phyloP scores from a whole-genome alignment of 2,329 filamentous ascomycete species.

The Pseudogymnoascus sp. region DNA sequence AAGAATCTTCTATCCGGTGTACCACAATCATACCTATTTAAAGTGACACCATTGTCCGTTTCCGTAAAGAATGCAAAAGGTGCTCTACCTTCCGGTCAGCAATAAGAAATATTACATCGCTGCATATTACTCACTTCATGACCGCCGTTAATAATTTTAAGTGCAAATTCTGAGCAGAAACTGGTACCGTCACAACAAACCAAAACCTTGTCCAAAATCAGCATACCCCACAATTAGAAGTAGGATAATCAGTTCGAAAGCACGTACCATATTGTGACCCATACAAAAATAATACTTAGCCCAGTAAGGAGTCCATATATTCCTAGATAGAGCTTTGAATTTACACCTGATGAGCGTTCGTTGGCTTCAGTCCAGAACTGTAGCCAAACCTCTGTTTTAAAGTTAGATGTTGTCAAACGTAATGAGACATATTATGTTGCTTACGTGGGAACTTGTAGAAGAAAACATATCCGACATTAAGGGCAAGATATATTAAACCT shows the following conservation, averaged over 20 bases:
- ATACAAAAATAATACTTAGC: not conserved
- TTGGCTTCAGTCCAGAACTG: slow-evolving; percentile 4
- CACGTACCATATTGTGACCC: not conserved
- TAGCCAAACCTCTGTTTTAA: slow-evolving; percentile 2
- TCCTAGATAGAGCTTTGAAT: not conserved
- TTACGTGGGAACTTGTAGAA: slow-evolving; percentile 1
- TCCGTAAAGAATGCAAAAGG: slow-evolving; percentile 10
- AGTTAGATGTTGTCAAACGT: not conserved
- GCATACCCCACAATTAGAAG: not conserved
- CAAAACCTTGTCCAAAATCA: not conserved
- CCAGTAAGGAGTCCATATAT: slow-evolving; percentile 3
- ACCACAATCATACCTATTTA: not conserved
- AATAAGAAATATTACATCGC: not conserved
- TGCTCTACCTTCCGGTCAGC: slow-evolving; percentile 7
- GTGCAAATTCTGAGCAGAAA: slow-evolving; percentile 9
- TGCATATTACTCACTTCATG: slow-evolving; percentile 5
- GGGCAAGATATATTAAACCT: not conserved
- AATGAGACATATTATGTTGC: not conserved
- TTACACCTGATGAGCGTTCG: not conserved
- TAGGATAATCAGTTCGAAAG: not conserved
- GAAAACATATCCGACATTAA: not conserved
- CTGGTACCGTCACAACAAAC: not conserved
- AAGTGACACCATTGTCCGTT: slow-evolving; percentile 12
- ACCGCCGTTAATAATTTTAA: slow-evolving; percentile 4
- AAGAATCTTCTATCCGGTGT: not conserved